Base-by-base conservation (phyloP, 2,329 filamentous ascomycete genomes). In the Penicillium sp. region DNA sequence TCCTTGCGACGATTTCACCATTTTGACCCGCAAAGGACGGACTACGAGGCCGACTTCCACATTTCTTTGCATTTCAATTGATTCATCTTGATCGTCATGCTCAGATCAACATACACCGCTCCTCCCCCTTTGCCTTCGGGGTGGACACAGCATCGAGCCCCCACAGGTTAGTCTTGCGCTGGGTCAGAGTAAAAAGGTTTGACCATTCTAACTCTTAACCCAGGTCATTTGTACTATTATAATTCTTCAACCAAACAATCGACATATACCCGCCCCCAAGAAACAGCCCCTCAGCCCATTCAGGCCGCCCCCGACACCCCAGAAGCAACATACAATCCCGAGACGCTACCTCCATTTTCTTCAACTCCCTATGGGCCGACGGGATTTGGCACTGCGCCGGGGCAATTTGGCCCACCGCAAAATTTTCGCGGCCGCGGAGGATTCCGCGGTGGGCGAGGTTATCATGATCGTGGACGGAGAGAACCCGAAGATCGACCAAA, bases 121-220 rank as follows among this genome's bases (percentile, higher is more conserved):
- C 81, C 83, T 10, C 80, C 84, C 45, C 85, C 89, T 36, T 80
- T 97, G 0, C 88, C 87, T 29, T 81, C 87, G 43, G 92, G 91
- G 61, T 97, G 92, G 92, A 91, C 89, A n/a, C 90, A 96, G 74
- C 92, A 97, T 77, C 92, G 87, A 75, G 91, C 92, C 51, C 92
- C 92, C 6, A 88, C 88, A 50, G 85, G 85, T 84, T 75, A 55
- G 74, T 70, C 59, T 46, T 61, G 44, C 48, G 55, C 49, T 36
- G 47, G n/a, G 5, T 40, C 31, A 16, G 50, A 48, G 31, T 54
- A 62, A 43, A 55, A 34, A 54, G 53, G 45, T 39, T 57, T 50
- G 58, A 21, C 43, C 7, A 15, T 43, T 47, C 66, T 71, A 53
- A 73, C 47, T 27, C 38, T 53, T 39, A 39, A 44, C 16, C 23